Percentiles rank a stretch among this genome's conserved stretches.
Conservation (phyloP, 352 stramenopile genomes). For the Achlya hypogyna region DNA sequence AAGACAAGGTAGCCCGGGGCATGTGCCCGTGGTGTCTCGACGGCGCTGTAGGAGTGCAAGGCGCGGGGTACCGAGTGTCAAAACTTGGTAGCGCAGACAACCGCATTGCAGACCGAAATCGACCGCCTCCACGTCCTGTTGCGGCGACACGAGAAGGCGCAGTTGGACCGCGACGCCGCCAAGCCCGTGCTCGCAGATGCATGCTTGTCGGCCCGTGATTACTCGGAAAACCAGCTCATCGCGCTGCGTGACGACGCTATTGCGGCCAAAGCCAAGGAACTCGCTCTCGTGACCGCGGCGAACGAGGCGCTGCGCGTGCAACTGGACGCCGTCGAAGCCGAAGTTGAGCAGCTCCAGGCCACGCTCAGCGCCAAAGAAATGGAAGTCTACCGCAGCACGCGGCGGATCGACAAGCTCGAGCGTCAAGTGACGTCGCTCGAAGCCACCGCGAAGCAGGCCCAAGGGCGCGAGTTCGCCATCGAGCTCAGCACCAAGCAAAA, state of each 20-base stretch:
- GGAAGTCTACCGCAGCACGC: constrained; percentile 39
- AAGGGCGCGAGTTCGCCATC: constrained; percentile 58
- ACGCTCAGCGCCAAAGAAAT: constrained; percentile 49
- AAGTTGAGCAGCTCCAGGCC: constrained; percentile 52
- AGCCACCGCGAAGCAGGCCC: constrained; percentile 34
- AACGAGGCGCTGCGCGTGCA: constrained; percentile 58
- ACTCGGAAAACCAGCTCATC: constrained; percentile 64
- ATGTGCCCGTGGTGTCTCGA: background rate
- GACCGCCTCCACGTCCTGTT: constrained; percentile 10
- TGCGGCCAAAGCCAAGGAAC: constrained; percentile 51
- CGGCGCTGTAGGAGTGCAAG: background rate
- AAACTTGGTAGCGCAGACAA: background rate
- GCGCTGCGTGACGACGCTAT: constrained; percentile 64
- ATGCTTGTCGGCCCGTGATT: constrained; percentile 62
- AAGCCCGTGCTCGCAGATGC: constrained; percentile 40
- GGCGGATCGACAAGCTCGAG: constrained; percentile 47
- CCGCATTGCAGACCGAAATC: background rate
- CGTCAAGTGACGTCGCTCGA: constrained; percentile 46
- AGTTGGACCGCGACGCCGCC: constrained; percentile 25
- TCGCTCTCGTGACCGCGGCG: constrained; percentile 55
- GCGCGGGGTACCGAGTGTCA: background rate
- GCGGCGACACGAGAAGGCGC: constrained; percentile 31
- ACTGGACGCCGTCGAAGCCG: constrained; percentile 52
- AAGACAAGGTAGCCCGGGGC: constrained; percentile 24
- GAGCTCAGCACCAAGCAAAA: constrained; percentile 72